A percentile compares a stretch with the other conserved stretches of the same genome.
Conservation (phyloP, 2,329 filamentous ascomycete genomes). For the Aspergillus texensis region DNA sequence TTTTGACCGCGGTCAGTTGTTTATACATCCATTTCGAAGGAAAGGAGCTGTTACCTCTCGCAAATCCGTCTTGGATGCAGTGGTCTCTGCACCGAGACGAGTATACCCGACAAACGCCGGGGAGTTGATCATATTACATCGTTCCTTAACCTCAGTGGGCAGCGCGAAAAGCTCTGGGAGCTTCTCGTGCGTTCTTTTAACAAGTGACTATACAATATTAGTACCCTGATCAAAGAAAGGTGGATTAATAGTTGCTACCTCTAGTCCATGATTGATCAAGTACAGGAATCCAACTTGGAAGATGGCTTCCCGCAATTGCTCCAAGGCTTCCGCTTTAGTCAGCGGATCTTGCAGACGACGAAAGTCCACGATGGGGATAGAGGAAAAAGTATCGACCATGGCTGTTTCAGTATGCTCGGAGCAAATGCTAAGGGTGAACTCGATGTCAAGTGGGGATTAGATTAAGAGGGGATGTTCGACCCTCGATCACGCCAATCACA, state of each 20-base stretch:
- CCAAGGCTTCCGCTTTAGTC: conserved; percentile 29
- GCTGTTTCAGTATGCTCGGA: background rate
- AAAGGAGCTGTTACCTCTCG: conserved; percentile 28
- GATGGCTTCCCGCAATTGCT: conserved; percentile 34
- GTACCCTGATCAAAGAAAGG: background rate
- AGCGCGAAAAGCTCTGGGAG: conserved; percentile 31
- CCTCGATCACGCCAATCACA: conserved; percentile 1
- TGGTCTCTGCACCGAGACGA: conserved; percentile 38
- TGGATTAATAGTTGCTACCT: conserved; percentile 20
- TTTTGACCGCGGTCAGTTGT: conserved; percentile 21
- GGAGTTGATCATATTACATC: conserved; percentile 37
- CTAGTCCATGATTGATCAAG: conserved; percentile 38
- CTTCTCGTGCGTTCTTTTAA: conserved; percentile 23
- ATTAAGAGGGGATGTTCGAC: background rate
- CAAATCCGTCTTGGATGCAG: conserved; percentile 32
- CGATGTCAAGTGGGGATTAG: background rate
- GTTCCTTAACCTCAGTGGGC: conserved; percentile 28
- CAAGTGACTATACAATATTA: conserved; percentile 20
- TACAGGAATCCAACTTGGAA: conserved; percentile 41
- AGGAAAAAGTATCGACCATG: conserved; percentile 32
- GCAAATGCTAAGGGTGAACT: background rate
- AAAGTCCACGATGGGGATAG: conserved; percentile 35
- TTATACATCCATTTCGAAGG: background rate
- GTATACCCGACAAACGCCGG: conserved; percentile 39
- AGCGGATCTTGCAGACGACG: conserved; percentile 24